Conservation (phyloP, 75 land plant genomes). For the Pinus tabuliformis region DNA sequence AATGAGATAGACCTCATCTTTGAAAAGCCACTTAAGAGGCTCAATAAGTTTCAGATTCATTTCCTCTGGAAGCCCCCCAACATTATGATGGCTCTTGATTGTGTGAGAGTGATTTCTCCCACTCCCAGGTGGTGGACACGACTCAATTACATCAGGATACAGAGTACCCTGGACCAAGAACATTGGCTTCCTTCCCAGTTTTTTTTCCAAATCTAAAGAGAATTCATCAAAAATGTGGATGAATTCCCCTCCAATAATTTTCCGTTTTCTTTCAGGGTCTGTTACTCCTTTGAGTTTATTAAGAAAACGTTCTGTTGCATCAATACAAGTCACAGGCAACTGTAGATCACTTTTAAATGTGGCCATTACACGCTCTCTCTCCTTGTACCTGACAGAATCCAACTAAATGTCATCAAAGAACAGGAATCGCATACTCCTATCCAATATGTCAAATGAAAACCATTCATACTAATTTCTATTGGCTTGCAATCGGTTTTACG, state of each 20-base stretch:
- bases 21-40: constrained; percentile 93
- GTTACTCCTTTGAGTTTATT: constrained; percentile 80
- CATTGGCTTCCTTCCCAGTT: constrained; percentile 64
- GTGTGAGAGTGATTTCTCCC: constrained; percentile 97
- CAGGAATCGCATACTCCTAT: not conserved
- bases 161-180: constrained; percentile 95
- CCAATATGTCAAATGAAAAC: not conserved
- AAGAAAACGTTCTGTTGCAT: constrained; percentile 85
- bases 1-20: constrained; percentile 68
- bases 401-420: not conserved
- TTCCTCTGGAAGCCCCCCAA: constrained; percentile 90
- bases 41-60: constrained; percentile 94
- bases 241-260: constrained; percentile 90
- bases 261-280: constrained; percentile 86
- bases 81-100: constrained; percentile 99
- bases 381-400: constrained; percentile 62
- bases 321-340: constrained; percentile 85
- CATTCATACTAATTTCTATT: not conserved
- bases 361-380: constrained; percentile 80
- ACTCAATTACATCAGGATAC: constrained; percentile 98
- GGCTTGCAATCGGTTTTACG: not conserved
- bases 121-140: constrained; percentile 98
- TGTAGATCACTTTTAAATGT: constrained; percentile 86
- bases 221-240: constrained; percentile 85
- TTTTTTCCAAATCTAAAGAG: constrained; percentile 55